These are phyloP conservation scores for Wallacemonas sp. DNA, from an alignment of 208 protist genomes.

Conservation along the genomic window DNA sequence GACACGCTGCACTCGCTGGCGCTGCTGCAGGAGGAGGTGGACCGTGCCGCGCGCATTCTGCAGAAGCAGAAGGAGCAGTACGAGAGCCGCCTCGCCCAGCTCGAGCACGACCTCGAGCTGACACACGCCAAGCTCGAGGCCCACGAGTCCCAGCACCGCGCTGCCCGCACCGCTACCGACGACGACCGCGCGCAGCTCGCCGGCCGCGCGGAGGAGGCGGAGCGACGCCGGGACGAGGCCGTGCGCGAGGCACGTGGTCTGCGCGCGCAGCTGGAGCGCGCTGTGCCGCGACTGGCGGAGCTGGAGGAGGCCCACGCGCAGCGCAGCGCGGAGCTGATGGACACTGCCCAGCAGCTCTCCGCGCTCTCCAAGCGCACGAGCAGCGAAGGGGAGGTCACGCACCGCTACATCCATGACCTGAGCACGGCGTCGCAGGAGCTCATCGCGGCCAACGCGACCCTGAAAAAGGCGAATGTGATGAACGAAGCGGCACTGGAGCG, in stretches of 20 bases:
- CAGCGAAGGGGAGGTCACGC: conserved; percentile 43
- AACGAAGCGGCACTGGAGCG: conserved; percentile 39
- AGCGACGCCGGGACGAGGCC: conserved; percentile 28
- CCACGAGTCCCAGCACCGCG: conserved; percentile 27
- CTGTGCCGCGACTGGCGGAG: conserved; percentile 49
- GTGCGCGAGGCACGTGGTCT: conserved; percentile 35
- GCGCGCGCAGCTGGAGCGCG: conserved; percentile 46
- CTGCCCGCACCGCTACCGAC: conserved; percentile 27
- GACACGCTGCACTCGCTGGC: conserved; percentile 23
- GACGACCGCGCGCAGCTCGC: conserved; percentile 28
- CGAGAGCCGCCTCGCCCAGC: conserved; percentile 36
- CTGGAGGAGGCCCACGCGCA: conserved; percentile 54
- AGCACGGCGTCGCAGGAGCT: conserved; percentile 46
- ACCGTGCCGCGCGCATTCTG: conserved; percentile 40
- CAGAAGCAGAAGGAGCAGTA: conserved; percentile 46
- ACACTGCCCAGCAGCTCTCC: conserved; percentile 60
- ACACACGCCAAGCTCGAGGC: conserved; percentile 35
- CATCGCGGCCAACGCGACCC: conserved; percentile 28
- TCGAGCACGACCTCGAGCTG: conserved; percentile 36
- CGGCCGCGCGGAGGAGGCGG: conserved; percentile 24
- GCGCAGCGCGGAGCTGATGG: conserved; percentile 57
- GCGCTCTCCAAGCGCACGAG: conserved; percentile 41
- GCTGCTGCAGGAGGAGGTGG: conserved; percentile 44
- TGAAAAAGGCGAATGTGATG: conserved; percentile 42
- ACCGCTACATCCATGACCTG: conserved; percentile 52